phyloP scores from a whole-genome alignment of 352 stramenopile species.

The Globisporangium cederbergense region DNA sequence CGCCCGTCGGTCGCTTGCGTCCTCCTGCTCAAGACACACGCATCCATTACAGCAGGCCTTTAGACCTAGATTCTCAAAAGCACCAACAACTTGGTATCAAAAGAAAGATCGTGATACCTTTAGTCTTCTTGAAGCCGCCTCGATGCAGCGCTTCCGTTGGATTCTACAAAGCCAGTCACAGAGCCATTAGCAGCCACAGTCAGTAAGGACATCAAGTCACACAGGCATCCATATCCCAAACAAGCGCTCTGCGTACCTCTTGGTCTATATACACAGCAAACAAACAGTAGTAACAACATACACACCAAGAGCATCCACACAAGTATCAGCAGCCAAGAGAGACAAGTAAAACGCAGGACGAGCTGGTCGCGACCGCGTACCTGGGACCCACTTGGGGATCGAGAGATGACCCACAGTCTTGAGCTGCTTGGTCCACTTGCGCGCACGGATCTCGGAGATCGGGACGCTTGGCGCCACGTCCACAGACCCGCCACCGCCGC shows the following conservation, averaged over 20 bases:
- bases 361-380: conserved; percentile 24
- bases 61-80: background rate
- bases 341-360: background rate
- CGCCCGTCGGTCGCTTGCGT: conserved; percentile 51
- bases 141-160: conserved; percentile 66
- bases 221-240: background rate
- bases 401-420: conserved; percentile 70
- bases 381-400: conserved; percentile 71
- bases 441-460: conserved; percentile 61
- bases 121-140: conserved; percentile 66
- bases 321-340: background rate
- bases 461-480: conserved; percentile 38
- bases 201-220: background rate
- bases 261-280: conserved; percentile 30
- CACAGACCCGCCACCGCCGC: conserved; percentile 8
- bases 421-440: conserved; percentile 72
- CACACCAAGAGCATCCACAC: background rate
- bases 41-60: background rate
- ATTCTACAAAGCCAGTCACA: conserved; percentile 23
- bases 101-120: conserved; percentile 30
- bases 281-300: background rate
- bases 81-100: background rate
- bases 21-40: conserved; percentile 22
- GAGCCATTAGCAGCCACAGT: background rate
- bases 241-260: conserved; percentile 28